Evolutionary conservation across 2,329 filamentous ascomycete genomes (phyloP), one percentile per base, ranked within the genome.

Genomic region (Penicillium janthinellum): DNA sequence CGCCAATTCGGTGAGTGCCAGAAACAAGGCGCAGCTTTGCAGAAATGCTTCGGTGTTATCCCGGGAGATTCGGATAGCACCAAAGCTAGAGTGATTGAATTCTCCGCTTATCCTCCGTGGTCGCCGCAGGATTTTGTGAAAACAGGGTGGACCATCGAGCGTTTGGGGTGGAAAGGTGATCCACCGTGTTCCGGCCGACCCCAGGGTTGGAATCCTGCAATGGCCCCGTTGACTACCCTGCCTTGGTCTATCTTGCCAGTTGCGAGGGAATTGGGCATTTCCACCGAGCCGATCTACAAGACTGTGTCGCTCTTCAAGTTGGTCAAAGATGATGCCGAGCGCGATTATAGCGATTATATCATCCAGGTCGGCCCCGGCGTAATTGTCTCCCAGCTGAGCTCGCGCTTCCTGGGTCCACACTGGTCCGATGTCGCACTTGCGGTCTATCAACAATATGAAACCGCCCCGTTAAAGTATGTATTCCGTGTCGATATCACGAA

Each of bases 401-500:
- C 34, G 2, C 45, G 58, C 7, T 38, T 31, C 10, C 6, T 57
- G 8, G 58, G 61, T 8, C 55, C 55, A 17, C 44, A 58, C 41
- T 59, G 55, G 58, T 61, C 61, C 7, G 61, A 63, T 3, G 57
- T 63, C 7, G 53, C 56, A 4, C 22, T 56, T 10, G 56, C 61
- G 6, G 42, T 41, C 7, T 61, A 61, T 31, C 53, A 45, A 14
- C 44, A 48, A 5, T 58, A 58, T 25, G 15, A 61, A 12, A 42
- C 20, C 1, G 56, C 41, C 31, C 17, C 52, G 6, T 38, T 61
- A 15, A 34, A 37, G 11, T 54, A 57, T 34, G 56, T 61, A 4
- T 59, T 63, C n/a, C 58, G 53, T 7, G 38, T 56, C 1, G 38
- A 57, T 45, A 50, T 61, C 15, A 39, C 48, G 8, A 58, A 61